Conservation (phyloP, 768 basidiomycete species). For the Boletus bicolor region DNA sequence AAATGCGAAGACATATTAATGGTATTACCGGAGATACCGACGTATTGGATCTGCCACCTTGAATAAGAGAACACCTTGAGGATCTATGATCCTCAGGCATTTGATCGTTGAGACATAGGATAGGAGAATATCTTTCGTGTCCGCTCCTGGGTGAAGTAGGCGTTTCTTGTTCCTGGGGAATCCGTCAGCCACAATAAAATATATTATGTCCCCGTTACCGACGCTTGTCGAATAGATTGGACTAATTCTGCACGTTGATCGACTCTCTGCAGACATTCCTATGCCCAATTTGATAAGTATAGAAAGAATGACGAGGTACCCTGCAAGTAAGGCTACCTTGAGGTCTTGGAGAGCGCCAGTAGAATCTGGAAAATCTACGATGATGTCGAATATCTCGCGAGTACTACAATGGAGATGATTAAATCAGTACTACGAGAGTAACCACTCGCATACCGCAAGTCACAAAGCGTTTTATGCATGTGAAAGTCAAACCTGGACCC, state of each 20-base stretch:
- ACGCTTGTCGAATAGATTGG: constrained; percentile 77
- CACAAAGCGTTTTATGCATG: constrained; percentile 86
- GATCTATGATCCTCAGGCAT: constrained; percentile 86
- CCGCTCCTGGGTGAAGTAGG: constrained; percentile 92
- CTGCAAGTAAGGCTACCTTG: constrained; percentile 43
- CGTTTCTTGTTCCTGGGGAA: constrained; percentile 71
- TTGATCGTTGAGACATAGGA: constrained; percentile 93
- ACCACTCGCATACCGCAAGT: constrained; percentile 62
- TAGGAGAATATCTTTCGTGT: constrained; percentile 84
- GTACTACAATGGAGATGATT: constrained; percentile 40
- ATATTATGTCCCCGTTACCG: constrained; percentile 6
- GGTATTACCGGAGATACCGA: constrained; percentile 71
- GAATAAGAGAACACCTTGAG: constrained; percentile 87
- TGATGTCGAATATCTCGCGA: constrained; percentile 91
- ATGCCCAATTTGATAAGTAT: neutral
- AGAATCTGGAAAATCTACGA: constrained; percentile 91
- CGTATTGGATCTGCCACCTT: constrained; percentile 93
- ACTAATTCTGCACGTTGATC: constrained; percentile 79
- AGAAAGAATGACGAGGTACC: neutral
- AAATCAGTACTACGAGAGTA: neutral
- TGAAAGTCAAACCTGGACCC: constrained; percentile 89
- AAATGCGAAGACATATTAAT: neutral
- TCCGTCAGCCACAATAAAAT: constrained; percentile 3
- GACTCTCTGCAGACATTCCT: constrained; percentile 80
- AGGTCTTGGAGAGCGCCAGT: constrained; percentile 82